phyloP scores from a whole-genome alignment of 164 flowering plant species.

The Vitis cinerea region DNA sequence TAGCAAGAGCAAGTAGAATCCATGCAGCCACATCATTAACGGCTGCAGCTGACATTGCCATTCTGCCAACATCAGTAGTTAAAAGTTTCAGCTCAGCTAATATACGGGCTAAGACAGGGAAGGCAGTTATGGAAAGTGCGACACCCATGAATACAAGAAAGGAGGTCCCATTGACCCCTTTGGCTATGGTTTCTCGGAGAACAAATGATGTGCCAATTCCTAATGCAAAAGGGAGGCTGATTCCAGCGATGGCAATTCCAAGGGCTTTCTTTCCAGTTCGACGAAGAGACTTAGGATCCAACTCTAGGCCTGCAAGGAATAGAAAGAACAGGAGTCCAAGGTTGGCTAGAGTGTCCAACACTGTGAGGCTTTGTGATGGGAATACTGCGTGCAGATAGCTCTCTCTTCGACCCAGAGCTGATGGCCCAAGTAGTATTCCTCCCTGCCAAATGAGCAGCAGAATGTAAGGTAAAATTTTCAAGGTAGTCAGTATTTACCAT shows the following conservation, averaged over 20 bases:
- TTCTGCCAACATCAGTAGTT: conserved; percentile 75
- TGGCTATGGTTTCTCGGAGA: conserved; percentile 52
- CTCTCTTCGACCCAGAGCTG: conserved; percentile 63
- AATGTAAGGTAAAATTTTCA: neutral
- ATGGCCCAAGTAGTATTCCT: conserved; percentile 79
- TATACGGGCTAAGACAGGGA: conserved; percentile 84
- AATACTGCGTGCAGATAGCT: conserved; percentile 48
- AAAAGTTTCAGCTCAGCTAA: conserved; percentile 78
- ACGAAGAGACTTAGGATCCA: conserved; percentile 51
- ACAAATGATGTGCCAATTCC: conserved; percentile 66
- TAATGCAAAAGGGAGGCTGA: conserved; percentile 56
- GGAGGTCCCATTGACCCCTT: conserved; percentile 40
- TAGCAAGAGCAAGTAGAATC: conserved; percentile 78
- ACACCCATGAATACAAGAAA: conserved; percentile 86
- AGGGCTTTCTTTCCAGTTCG: conserved; percentile 63
- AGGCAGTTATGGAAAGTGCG: conserved; percentile 81
- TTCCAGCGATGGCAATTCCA: conserved; percentile 66
- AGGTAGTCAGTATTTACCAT: neutral
- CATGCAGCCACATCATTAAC: conserved; percentile 82
- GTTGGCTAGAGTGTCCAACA: conserved; percentile 78
- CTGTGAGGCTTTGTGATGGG: conserved; percentile 59
- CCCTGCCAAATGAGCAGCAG: conserved; percentile 40
- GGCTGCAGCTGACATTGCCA: conserved; percentile 94
- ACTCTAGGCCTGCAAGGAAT: conserved; percentile 72
- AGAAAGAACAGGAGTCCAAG: conserved; percentile 77